Conservation (phyloP, 805 yeast species). For the Candida montana region DNA sequence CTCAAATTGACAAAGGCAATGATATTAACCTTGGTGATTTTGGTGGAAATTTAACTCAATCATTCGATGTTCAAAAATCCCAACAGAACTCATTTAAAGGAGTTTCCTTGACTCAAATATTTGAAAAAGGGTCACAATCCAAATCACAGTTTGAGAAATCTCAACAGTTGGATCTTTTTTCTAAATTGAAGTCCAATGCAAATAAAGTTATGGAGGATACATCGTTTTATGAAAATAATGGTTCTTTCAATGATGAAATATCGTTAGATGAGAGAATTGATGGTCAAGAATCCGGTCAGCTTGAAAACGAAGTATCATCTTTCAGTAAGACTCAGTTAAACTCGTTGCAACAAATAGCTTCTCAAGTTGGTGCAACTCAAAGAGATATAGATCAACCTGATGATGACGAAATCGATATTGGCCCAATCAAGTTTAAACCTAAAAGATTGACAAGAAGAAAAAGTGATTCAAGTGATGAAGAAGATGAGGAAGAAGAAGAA, state of each 20-base stretch:
- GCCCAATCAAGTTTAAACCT: conserved; percentile 2
- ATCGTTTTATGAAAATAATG: conserved; percentile 1
- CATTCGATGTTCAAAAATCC: conserved; percentile 6
- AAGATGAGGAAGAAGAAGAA: conserved; percentile 20
- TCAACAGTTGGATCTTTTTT: conserved; percentile 10
- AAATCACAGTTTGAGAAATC: conserved; percentile 1
- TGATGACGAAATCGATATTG: conserved; percentile 19
- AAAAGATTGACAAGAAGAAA: conserved; percentile 10
- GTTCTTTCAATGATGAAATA: neutral
- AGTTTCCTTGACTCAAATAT: conserved; percentile 20
- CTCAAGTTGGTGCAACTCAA: neutral
- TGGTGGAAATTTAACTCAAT: conserved; percentile 21
- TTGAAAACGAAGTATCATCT: no score
- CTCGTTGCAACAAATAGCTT: no score
- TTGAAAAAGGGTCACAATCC: conserved; percentile 16
- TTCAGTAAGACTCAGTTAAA: no score
- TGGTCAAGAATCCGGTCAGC: no score
- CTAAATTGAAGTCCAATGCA: conserved; percentile 12
- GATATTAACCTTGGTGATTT: conserved; percentile 19
- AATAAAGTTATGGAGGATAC: conserved; percentile 13
- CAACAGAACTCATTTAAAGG: conserved; percentile 11
- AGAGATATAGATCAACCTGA: conserved; percentile 17
- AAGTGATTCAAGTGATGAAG: conserved; percentile 13
- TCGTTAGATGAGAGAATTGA: neutral
- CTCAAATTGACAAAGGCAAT: neutral